phyloP scores from a whole-genome alignment of 805 yeast species.

The Zygosaccharomyces lentus region DNA sequence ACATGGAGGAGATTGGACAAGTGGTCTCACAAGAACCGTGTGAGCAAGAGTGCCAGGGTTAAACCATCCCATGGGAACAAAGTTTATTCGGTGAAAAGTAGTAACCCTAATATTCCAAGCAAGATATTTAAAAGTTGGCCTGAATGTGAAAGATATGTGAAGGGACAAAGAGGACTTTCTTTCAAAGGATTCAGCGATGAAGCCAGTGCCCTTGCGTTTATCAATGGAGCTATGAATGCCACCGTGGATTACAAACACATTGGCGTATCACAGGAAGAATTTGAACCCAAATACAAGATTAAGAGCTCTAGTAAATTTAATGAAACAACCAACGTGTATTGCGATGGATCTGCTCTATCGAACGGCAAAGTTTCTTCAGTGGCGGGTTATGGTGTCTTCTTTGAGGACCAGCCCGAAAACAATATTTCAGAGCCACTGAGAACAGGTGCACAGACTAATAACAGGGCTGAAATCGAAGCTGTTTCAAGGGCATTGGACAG shows the following conservation, averaged over 20 bases:
- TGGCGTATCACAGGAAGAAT: constrained; percentile 15
- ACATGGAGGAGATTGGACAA: not conserved
- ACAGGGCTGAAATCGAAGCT: constrained; percentile 75
- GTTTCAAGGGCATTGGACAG: constrained; percentile 49
- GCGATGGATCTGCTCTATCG: constrained; percentile 73
- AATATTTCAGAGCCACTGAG: constrained; percentile 53
- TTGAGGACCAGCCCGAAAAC: constrained; percentile 47
- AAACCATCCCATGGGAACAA: not conserved
- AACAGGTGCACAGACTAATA: constrained; percentile 59
- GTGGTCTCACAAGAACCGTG: not conserved
- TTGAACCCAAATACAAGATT: constrained; percentile 12
- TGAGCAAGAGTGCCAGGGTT: not conserved
- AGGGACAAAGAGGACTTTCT: constrained; percentile 37
- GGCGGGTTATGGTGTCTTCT: constrained; percentile 73
- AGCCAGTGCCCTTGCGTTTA: constrained; percentile 35
- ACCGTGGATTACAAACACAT: constrained; percentile 21
- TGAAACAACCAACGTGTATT: constrained; percentile 41
- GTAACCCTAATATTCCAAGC: constrained; percentile 24
- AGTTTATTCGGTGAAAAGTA: constrained; percentile 36
- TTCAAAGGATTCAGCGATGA: constrained; percentile 41
- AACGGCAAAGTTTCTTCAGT: constrained; percentile 44
- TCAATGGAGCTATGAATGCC: constrained; percentile 17
- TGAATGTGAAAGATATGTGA: constrained; percentile 32
- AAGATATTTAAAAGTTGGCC: constrained; percentile 33
- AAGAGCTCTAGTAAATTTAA: not conserved